Evolutionary conservation across 768 basidiomycete species (phyloP), one percentile per base, ranked within the genome.

Genomic region (Austroboletus eburneus): DNA sequence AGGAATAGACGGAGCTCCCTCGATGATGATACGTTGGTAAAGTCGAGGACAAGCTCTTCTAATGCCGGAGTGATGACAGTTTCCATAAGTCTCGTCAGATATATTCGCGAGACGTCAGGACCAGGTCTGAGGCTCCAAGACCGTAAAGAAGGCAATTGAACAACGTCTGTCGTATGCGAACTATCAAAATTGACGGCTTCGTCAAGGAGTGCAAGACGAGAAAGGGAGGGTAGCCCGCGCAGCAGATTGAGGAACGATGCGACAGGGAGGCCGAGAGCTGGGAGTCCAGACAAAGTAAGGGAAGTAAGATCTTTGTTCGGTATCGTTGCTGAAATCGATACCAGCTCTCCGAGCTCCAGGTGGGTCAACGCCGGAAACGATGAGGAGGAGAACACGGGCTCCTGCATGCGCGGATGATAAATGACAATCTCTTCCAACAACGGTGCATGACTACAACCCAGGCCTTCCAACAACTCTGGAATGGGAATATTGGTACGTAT

Each of bases 1-100:
- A 66, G 36, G 40, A 65, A 59, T 6, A 64, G 46, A n/a, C 63
- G 57, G 7, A 65, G 45, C 30, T 64, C 64, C 37, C 65, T 59
- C 1, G 54, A 22, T 12, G 65, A 57, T 13, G 60, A 49, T 16
- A 64, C 21, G 17, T 52, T 42, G 36, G 51, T 50, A 44, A 64
- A 66, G 44, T 64, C 57, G 20, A 64, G 53, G 24, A 52, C 27
- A 18, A 67, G 45, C 6, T 65, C 54, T 17, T 59, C 48, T 16
- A 64, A 32, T 18, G 43, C 48, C n/a, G 65, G 65, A 10, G 62
- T 52, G 27, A 52, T 22, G 14, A 67, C 17, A 23, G 39, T 54
- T 41, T 57, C 53, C 36, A 66, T 42, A 38, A 63, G 44, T 5
- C 57, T 46, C 4, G 57, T 61, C 27, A 65, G 45, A 35, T 66